Base-by-base conservation (phyloP, 208 protist species). In the Trypanosoma theileri region DNA sequence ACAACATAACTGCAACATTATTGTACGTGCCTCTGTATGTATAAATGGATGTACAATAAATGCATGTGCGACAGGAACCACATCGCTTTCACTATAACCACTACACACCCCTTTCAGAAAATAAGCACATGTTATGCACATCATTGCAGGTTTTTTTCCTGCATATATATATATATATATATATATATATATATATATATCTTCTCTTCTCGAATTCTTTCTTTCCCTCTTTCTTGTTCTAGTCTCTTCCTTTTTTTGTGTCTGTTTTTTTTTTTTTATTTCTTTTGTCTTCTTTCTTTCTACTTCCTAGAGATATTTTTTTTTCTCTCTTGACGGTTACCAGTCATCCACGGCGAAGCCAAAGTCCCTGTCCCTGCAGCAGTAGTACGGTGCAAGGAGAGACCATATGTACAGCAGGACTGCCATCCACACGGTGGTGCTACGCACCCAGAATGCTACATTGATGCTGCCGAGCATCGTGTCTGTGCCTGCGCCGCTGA, bases 401-500 rank as follows among this genome's bases (percentile, higher is more conserved):
- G 96, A 94, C 95, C 95, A 98, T 11, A 94, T 68, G 67, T 98
- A 98, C 3, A 97, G 56, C 8, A 94, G 44, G 3, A 89, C 75
- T 4, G 93, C 78, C 4, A 90, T 42, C 89, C 89, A 97, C 65
- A 92, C 82, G 10, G 90, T 93, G n/a, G 79, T 69, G 50, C 85
- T 73, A 31, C 97, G 93, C 48, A 97, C 92, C 92, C 93, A 97
- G 60, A 97, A 92, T 48, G 94, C 88, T 16, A 94, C 57, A 53
- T 83, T 85, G 7, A 84, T 75, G 65, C 81, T 90, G 35, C 62
- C 77, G 41, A 75, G 14, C 50, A 83, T 42, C n/a, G 67, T 63
- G 4, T 75, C 73, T 24, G 89, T 75, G 22, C 81, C 88, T 12
- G 65, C 68, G 40, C 82, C 81, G 65, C 90, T 89, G 26, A 97